phyloP scores from a whole-genome alignment of 805 yeast genomes.

The Komagataella populi region DNA sequence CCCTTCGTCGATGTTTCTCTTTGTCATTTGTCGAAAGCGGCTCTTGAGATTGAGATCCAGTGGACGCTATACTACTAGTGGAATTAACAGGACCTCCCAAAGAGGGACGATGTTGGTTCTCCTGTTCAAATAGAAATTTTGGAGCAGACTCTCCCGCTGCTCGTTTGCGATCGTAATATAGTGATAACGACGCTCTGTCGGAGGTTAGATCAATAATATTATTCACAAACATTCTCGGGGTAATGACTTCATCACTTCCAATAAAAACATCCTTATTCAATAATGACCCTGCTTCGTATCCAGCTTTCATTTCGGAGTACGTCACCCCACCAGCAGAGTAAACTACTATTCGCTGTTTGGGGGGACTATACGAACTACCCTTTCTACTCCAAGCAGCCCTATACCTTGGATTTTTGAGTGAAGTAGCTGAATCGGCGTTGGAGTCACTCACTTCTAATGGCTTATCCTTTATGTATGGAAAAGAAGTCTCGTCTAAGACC shows the following conservation, averaged over 20 bases:
- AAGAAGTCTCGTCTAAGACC: slow-evolving; percentile 40
- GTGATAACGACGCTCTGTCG: slow-evolving; percentile 25
- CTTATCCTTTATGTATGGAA: slow-evolving; percentile 67
- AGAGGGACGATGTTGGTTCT: background rate
- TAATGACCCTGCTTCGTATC: slow-evolving; percentile 50
- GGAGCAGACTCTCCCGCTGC: slow-evolving; percentile 20
- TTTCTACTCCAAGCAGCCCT: slow-evolving; percentile 48
- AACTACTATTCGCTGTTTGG: slow-evolving; percentile 59
- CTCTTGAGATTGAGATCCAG: background rate
- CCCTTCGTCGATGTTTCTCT: background rate
- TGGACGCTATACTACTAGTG: background rate
- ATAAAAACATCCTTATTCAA: slow-evolving; percentile 63
- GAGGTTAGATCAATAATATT: slow-evolving; percentile 22
- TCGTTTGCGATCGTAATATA: slow-evolving; percentile 20
- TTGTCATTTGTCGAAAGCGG: background rate
- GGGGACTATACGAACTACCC: slow-evolving; percentile 6
- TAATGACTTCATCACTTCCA: slow-evolving; percentile 67
- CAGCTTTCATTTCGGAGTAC: slow-evolving; percentile 64
- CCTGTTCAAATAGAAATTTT: slow-evolving; percentile 21
- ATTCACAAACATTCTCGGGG: slow-evolving; percentile 29
- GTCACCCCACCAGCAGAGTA: slow-evolving; percentile 88
- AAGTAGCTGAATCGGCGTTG: slow-evolving; percentile 21
- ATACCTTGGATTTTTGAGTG: slow-evolving; percentile 58
- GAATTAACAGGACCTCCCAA: background rate
- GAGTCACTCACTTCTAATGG: slow-evolving; percentile 29